Base-by-base conservation (phyloP, 2,329 filamentous ascomycete genomes). In the Ceratocystis huliohia region DNA sequence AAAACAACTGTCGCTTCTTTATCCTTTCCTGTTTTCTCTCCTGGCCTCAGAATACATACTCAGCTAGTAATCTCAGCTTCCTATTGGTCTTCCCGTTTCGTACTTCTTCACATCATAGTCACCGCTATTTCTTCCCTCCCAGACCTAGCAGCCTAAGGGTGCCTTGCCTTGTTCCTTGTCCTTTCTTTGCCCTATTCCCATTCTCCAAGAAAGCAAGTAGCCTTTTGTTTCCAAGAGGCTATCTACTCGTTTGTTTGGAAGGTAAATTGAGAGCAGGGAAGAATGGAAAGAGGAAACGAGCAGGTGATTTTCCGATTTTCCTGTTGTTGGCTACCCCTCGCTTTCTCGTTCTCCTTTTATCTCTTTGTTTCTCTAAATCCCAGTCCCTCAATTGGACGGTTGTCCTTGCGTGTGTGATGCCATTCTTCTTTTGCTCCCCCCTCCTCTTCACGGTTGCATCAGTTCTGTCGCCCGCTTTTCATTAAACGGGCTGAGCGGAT, bases 361-460 rank as follows among this genome's bases (percentile, higher is more conserved):
- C 25, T 59, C 53, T 59, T 59, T 33, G 53, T 59, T 59, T 13
- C 28, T 59, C 25, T n/a, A 17, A 25, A 59, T 33, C 17, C 53
- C 10, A 37, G 37, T 37, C 10, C 10, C 37, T 37, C 37, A 13
- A 37, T 3, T 37, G 37, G 37, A 37, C 37, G 37, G 37, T 8
- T 13, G 37, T 37, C 8, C 37, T 37, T 37, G 37, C 37, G 2
- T 37, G 37, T 37, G 37, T 33, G 28, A n/a, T 20, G 25, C 28
- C 53, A 20, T n/a, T 25, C 33, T 59, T 6, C 20, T 28, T 20
- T 53, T 13, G 48, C 53, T 5, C 53, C 10, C 20, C 6, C 22
- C 53, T 13, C 25, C 53, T 59, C 53, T 59, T 59, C 28, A n/a
- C 53, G 17, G 53, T 59, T 59, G 28, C 28, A 59, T 59, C 17